Evolutionary conservation across 1,139 yeast species (phyloP).

Genomic region (Taphrina populina): DNA sequence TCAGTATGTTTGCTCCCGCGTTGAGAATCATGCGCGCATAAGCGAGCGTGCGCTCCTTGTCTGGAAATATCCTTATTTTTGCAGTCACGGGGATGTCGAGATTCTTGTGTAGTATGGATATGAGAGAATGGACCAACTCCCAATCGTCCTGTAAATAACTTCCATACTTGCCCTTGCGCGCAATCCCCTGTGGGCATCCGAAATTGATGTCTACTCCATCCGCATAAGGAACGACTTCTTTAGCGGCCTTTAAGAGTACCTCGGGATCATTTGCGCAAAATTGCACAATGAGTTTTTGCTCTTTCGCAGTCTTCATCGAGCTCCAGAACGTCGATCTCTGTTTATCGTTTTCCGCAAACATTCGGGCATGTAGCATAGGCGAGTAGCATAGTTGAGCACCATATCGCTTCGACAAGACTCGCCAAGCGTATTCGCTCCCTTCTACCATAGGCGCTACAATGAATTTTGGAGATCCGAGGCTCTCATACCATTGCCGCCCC

Average conservation of each 20-base stretch:
- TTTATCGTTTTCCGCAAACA: slow-evolving; percentile 80
- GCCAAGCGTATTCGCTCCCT: slow-evolving; percentile 94
- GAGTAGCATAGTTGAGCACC: slow-evolving; percentile 95
- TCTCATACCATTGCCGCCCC: slow-evolving; percentile 71
- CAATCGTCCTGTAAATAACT: slow-evolving; percentile 97
- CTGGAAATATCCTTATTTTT: slow-evolving; percentile 86
- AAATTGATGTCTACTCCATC: slow-evolving; percentile 94
- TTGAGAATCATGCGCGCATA: slow-evolving; percentile 88
- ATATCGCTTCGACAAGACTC: slow-evolving; percentile 76
- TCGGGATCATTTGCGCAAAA: slow-evolving; percentile 97
- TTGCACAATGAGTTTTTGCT: slow-evolving; percentile 86
- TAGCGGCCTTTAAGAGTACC: slow-evolving; percentile 74
- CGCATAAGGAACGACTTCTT: slow-evolving; percentile 73
- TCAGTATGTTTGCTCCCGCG: slow-evolving; percentile 94
- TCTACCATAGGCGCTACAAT: slow-evolving; percentile 99
- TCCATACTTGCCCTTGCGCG: slow-evolving; percentile 90
- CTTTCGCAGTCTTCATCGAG: slow-evolving; percentile 71
- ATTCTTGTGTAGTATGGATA: slow-evolving; percentile 68
- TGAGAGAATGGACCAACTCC: slow-evolving; percentile 73
- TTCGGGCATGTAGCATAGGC: slow-evolving; percentile 93
- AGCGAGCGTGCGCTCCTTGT: slow-evolving; percentile 73
- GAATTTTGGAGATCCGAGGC: slow-evolving; percentile 71
- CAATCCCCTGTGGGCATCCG: slow-evolving; percentile 98
- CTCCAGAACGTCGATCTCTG: slow-evolving; percentile 78
- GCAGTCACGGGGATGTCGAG: slow-evolving; percentile 86